phyloP scores from a whole-genome alignment of 2,329 filamentous ascomycete species.

The Xylariaceae sp. region DNA sequence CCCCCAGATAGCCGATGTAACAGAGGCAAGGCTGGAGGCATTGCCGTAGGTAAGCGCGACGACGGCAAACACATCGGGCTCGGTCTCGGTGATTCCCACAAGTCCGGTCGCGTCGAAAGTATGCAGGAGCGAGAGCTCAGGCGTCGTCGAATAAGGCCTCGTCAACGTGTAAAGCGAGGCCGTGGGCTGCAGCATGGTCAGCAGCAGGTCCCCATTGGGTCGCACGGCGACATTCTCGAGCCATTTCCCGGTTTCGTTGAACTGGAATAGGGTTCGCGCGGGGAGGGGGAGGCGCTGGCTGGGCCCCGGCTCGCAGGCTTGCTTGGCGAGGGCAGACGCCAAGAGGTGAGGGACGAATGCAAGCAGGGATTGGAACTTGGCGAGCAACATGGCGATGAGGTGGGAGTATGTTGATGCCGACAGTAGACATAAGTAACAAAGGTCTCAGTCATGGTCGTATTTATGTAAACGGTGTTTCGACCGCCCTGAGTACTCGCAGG shows the following conservation, averaged over 20 bases:
- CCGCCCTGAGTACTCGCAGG: too few relatives aligned
- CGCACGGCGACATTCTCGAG: constrained; percentile 36
- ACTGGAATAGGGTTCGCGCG: constrained; percentile 23
- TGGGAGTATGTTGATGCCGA: neutral
- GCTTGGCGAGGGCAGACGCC: neutral
- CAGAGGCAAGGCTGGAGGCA: constrained; percentile 9
- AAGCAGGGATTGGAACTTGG: neutral
- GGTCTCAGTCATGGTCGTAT: neutral
- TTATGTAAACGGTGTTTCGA: neutral
- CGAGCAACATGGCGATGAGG: neutral
- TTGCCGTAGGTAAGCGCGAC: constrained; percentile 15
- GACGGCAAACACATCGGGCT: constrained; percentile 24
- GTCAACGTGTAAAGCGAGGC: constrained; percentile 31
- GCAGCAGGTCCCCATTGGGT: constrained; percentile 31
- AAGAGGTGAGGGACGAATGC: neutral
- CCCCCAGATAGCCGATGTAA: constrained; percentile 20
- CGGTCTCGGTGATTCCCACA: constrained; percentile 34
- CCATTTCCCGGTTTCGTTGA: constrained; percentile 24
- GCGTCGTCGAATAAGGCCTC: constrained; percentile 24
- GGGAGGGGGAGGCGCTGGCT: constrained; percentile 16
- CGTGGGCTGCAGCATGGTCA: constrained; percentile 31
- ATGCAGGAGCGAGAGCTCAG: constrained; percentile 27
- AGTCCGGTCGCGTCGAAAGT: constrained; percentile 29
- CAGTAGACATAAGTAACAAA: neutral
- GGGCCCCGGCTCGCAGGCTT: neutral